These are phyloP conservation scores for Tricholoma furcatifolium DNA, from an alignment of 768 basidiomycete genomes.

Conservation along the genomic window DNA sequence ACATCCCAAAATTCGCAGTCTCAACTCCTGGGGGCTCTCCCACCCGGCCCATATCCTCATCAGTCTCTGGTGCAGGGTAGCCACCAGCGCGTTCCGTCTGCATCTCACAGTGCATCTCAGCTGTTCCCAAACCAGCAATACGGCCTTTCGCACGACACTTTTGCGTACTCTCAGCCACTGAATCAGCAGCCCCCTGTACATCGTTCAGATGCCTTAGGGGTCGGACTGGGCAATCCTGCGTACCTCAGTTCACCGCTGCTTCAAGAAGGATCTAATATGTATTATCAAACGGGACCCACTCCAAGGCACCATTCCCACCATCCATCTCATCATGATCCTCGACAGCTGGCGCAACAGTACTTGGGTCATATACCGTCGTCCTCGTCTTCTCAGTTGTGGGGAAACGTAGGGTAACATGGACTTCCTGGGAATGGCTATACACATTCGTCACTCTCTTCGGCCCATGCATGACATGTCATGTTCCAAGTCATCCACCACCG, in stretches of 20 bases:
- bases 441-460: not conserved
- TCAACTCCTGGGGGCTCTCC: conserved; percentile 19
- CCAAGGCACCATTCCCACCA: conserved; percentile 26
- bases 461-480: conserved; percentile 4
- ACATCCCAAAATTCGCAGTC: conserved; percentile 32
- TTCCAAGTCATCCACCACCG: not conserved
- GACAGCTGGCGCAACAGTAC: conserved; percentile 23
- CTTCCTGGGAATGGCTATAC: not conserved
- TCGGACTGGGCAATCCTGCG: conserved; percentile 12
- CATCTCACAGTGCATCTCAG: conserved; percentile 20
- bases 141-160: conserved; percentile 23
- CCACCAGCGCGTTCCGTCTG: conserved; percentile 30
- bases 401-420: conserved; percentile 27
- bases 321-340: conserved; percentile 28
- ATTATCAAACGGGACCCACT: conserved; percentile 17
- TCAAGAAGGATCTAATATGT: conserved; percentile 11
- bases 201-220: conserved; percentile 19
- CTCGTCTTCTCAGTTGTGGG: conserved; percentile 30
- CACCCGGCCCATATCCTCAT: conserved; percentile 15
- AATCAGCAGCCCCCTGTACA: conserved; percentile 22
- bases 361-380: conserved; percentile 23
- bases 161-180: conserved; percentile 21
- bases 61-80: conserved; percentile 11
- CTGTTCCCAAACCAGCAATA: conserved; percentile 22
- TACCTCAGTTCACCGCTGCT: conserved; percentile 16